These are phyloP conservation scores for Dendrocalamus latiflorus DNA, from an alignment of 202 grass and related monocot genomes.

Conservation along the genomic window DNA sequence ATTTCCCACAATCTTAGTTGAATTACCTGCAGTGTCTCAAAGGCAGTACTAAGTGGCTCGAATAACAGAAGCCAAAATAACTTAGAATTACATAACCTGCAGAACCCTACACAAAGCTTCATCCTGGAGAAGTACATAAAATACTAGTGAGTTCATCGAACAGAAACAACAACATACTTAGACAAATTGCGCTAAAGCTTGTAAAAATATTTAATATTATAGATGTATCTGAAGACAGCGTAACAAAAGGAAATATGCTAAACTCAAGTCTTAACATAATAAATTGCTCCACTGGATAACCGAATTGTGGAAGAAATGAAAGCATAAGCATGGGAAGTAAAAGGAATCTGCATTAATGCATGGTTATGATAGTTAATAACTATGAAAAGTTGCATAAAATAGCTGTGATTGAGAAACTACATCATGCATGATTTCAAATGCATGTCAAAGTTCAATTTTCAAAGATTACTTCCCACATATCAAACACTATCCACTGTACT, in stretches of 20 bases:
- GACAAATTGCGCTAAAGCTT: too few relatives aligned
- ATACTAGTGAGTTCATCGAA: conserved; percentile 12
- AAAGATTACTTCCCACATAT: neutral
- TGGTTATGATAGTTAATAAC: neutral
- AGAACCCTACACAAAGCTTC: conserved; percentile 67
- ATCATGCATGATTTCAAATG: neutral
- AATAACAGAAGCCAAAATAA: conserved; percentile 94
- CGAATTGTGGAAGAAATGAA: neutral
- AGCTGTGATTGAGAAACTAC: neutral
- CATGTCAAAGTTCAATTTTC: neutral
- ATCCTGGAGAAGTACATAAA: conserved; percentile 58
- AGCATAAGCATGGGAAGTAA: neutral
- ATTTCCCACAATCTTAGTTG: conserved; percentile 11
- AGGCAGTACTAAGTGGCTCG: conserved; percentile 87
- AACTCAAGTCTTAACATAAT: neutral
- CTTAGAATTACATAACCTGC: conserved; percentile 61
- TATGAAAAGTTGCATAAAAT: neutral
- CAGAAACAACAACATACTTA: too few relatives aligned
- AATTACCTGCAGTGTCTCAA: conserved; percentile 94
- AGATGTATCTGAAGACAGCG: neutral
- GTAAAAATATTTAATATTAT: neutral
- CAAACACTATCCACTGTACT: neutral
- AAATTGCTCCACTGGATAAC: neutral
- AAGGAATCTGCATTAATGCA: neutral
- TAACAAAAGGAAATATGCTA: neutral